These are phyloP conservation scores for Fagopyrum tataricum DNA, from an alignment of 148 eudicot species.

Conservation along the genomic window DNA sequence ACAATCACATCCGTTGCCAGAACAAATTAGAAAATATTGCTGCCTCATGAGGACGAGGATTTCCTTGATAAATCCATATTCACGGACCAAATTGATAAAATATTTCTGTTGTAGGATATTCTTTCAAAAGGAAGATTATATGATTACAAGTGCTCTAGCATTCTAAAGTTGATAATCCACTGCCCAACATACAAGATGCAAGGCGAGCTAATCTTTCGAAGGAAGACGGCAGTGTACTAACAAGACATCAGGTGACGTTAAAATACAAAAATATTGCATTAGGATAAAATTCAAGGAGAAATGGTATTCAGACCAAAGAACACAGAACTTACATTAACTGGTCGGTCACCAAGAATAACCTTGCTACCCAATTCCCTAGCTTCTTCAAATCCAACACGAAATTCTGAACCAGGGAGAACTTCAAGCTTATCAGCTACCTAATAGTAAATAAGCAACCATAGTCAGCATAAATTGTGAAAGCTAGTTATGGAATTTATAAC, in stretches of 20 bases:
- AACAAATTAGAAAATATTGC: slow-evolving; percentile 3
- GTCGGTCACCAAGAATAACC: slow-evolving; percentile 98
- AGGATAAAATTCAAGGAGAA: background rate
- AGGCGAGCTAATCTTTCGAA: background rate
- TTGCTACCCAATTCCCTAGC: slow-evolving; percentile 81
- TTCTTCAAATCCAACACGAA: slow-evolving; percentile 96
- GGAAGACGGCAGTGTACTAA: background rate
- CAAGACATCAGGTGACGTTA: background rate
- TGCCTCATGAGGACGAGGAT: background rate
- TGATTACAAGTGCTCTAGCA: background rate
- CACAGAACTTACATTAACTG: slow-evolving; percentile 66
- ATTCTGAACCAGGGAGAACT: slow-evolving; percentile 94
- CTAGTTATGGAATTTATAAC: background rate
- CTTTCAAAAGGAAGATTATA: background rate
- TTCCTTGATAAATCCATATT: background rate
- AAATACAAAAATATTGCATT: background rate
- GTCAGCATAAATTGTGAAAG: background rate
- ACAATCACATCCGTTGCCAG: background rate
- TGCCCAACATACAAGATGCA: slow-evolving; percentile 1
- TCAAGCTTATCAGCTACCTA: slow-evolving; percentile 90
- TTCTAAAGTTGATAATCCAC: background rate
- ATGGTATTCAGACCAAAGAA: background rate
- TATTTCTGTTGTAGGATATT: background rate
- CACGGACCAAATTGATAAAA: background rate
- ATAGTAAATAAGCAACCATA: background rate